phyloP scores from a whole-genome alignment of 1,284 basidiomycete genomes.

The Paramarasmius palmivorus region DNA sequence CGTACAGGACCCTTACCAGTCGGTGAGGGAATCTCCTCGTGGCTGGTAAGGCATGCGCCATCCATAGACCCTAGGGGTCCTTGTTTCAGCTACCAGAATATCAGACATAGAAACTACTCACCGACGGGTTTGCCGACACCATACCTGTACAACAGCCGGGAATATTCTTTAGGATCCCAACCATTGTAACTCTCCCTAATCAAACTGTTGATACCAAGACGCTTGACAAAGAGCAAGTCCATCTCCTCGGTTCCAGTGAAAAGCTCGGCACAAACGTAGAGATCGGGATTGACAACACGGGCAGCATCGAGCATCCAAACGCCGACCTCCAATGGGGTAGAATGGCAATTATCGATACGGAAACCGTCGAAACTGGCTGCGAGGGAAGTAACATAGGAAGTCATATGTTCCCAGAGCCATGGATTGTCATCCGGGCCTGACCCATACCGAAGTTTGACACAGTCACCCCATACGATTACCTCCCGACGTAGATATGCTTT shows the following conservation, averaged over 20 bases:
- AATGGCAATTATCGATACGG: constrained; percentile 98
- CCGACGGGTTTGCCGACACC: constrained; percentile 91
- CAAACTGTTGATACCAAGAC: constrained; percentile 89
- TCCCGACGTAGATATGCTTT: constrained; percentile 95
- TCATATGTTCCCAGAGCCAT: constrained; percentile 95
- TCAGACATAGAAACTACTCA: constrained; percentile 30
- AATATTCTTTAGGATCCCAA: constrained; percentile 84
- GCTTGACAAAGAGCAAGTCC: constrained; percentile 88
- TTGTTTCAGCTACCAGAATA: background rate
- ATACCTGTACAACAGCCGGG: constrained; percentile 81
- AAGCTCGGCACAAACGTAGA: constrained; percentile 95
- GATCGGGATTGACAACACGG: constrained; percentile 83
- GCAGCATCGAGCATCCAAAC: constrained; percentile 90
- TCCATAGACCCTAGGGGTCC: constrained; percentile 85
- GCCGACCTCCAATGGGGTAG: constrained; percentile 94
- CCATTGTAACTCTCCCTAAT: constrained; percentile 92
- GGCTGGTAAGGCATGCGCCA: constrained; percentile 73
- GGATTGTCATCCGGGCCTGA: constrained; percentile 78
- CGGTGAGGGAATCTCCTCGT: constrained; percentile 75
- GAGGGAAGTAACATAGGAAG: constrained; percentile 78
- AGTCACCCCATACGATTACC: constrained; percentile 97
- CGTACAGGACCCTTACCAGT: constrained; percentile 78
- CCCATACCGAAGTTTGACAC: constrained; percentile 96
- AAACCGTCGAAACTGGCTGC: constrained; percentile 91
- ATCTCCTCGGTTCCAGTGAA: constrained; percentile 96